Base-by-base conservation (phyloP, 2,329 filamentous ascomycete species). In the Boeremia lycopersici region DNA sequence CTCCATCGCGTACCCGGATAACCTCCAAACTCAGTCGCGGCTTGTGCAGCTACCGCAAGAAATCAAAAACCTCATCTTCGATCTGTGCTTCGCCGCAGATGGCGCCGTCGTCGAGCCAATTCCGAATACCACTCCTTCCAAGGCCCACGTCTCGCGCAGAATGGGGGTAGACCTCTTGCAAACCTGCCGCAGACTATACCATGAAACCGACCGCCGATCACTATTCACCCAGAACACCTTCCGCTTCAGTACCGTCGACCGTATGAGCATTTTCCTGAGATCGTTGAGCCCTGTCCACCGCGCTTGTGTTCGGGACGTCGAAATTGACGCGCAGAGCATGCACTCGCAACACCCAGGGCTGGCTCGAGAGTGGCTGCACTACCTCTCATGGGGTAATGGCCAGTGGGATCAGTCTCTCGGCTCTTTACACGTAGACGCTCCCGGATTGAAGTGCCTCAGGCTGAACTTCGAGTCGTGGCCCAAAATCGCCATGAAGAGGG, bases 381-480 rank as follows among this genome's bases (percentile, higher is more conserved):
- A 77, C 56, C 64, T 74, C 15, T 57, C 67, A 1, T 69, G 62
- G 62, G 61, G 56, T 8, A 57, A 58, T 12, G 57, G 62, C 6
- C 46, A 53, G 4, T 64, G 64, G 59, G 59, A 52, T 6, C 58
- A 63, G 31, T 49, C 57, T 1, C 38, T 65, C 7, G 62, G 60
- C 9, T 71, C 68, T 2, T 44, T 76, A 12, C 59, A 60, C 7
- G 51, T 45, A 17, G 69, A 73, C 43, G 65, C 68, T 6, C 65
- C 67, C n/a, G 64, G 63, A 10, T 52, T 76, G n/a, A 68, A 64
- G 44, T 71, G 65, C 19, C 56, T 76, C 8, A 59, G 72, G 9
- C 44, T 76, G 12, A 74, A 76, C 40, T 74, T 76, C 39, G 62
- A 67, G 34, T 59, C 63, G 2, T 76, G 73, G 73, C 71, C 71